Base-by-base conservation (phyloP, 2,329 filamentous ascomycete species). In the Fusarium succisae region DNA sequence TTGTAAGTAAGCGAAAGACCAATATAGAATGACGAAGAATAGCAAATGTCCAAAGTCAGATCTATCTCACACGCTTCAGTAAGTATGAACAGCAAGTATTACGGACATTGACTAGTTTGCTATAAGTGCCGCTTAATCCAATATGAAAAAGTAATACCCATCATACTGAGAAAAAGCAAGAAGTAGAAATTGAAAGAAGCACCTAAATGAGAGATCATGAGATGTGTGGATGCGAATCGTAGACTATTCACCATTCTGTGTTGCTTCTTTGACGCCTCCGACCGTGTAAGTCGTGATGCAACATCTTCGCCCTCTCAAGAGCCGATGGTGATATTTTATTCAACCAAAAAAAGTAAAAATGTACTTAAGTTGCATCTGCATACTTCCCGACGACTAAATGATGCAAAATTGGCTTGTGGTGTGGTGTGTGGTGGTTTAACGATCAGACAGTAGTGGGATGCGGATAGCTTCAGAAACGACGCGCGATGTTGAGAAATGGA, bases 391-490 rank as follows among this genome's bases (percentile, higher is more conserved):
- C 53, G 7, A 20, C 24, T 20, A 47, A 47, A 57, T 13, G 15
- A 55, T 20, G 13, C 20, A 50, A 71, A 55, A 56, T 54, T 51
- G 26, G 50, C 41, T 26, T 47, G 60, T 68, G 61, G 35, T 38
- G 77, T 60, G 72, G 44, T 61, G 71, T 72, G 63, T 68, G 67
- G 63, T 53, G 63, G 65, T 62, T 78, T 73, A 58, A 61, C 60
- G 72, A 72, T 66, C 39, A 68, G 67, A 68, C 55, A 66, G 69
- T 72, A 59, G 61, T 66, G 61, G 66, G 72, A 72, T 82, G 80
- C 71, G 78, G 79, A 81, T 81, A 81, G 80, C 80, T 81, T 81
- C 79, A 81, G 77, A 75, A 76, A 64, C 71, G 69, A 76, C 69
- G 60, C 66, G 76, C 38, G 41, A 66, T 63, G 61, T 67, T 58